Evolutionary conservation across 768 basidiomycete species (phyloP).

Genomic region (Neoboletus magnificus): DNA sequence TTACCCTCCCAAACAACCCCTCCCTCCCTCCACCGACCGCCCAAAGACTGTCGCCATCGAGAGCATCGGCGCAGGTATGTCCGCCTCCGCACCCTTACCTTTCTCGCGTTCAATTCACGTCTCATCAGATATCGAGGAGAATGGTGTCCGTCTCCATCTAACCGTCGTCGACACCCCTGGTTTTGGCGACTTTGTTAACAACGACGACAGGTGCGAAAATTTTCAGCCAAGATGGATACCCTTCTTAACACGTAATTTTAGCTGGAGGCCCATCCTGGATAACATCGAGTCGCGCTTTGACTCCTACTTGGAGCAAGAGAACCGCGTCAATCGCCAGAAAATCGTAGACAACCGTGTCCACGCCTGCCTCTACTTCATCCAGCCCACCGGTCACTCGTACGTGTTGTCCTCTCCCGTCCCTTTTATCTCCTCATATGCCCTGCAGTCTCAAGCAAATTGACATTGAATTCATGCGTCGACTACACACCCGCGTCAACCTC

Average conservation of each 20-base stretch:
- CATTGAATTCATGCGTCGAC: constrained; percentile 97
- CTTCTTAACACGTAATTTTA: constrained; percentile 33
- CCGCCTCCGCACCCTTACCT: not conserved
- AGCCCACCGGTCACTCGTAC: constrained; percentile 97
- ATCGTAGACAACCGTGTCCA: constrained; percentile 96
- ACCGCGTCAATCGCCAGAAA: constrained; percentile 93
- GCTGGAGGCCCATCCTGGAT: constrained; percentile 98
- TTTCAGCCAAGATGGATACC: constrained; percentile 7
- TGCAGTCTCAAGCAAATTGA: constrained; percentile 92
- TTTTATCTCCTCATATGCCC: not conserved
- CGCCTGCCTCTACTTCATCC: constrained; percentile 98
- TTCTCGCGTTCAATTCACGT: constrained; percentile 12
- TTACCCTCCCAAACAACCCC: constrained; percentile 83
- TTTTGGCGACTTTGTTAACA: constrained; percentile 99
- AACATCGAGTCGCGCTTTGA: constrained; percentile 98
- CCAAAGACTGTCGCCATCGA: constrained; percentile 96
- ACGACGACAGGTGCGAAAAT: constrained; percentile 81
- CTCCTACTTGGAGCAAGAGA: constrained; percentile 97
- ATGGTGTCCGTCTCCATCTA: constrained; percentile 90
- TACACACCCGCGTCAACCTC: constrained; percentile 96
- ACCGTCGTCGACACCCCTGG: constrained; percentile 99
- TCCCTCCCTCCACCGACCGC: constrained; percentile 80
- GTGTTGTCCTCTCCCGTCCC: constrained; percentile 22
- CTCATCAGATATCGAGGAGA: constrained; percentile 93
- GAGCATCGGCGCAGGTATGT: constrained; percentile 93